Conservation (phyloP, 169 alveolate genomes). For the Cystoisospora suis region DNA sequence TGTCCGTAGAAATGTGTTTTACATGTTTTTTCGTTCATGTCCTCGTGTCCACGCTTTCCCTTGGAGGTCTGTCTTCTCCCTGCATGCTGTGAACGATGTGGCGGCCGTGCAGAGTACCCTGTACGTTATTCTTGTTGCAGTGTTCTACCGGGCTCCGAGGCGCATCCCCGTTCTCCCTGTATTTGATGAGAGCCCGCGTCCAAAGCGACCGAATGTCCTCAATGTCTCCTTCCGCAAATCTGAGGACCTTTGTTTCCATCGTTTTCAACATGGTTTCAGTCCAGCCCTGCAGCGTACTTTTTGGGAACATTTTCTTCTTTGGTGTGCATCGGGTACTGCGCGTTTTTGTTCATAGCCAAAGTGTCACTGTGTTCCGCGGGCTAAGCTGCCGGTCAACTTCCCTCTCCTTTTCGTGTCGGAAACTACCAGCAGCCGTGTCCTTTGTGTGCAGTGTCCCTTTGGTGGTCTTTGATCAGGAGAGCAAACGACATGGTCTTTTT, state of each 20-base stretch:
- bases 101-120: not conserved
- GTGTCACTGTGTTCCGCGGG: no score
- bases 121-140: not conserved
- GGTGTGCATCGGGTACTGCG: no score
- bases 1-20: no score
- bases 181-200: not conserved
- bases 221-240: not conserved
- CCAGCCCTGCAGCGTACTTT: no score
- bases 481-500: conserved; percentile 70
- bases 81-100: not conserved
- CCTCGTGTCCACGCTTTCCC: not conserved
- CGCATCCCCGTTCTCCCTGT: not conserved
- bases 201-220: not conserved
- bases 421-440: no score
- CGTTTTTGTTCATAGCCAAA: no score
- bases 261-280: not conserved
- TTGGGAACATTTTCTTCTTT: no score
- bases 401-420: no score
- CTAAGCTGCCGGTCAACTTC: no score
- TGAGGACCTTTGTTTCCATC: no score
- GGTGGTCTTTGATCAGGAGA: conserved; percentile 21
- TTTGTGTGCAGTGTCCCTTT: not conserved
- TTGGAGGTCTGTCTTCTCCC: not conserved
- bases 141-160: not conserved
- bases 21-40: no score